A percentile compares a stretch with the other conserved stretches of the same genome.
phyloP scores from a whole-genome alignment of 164 flowering plant genomes.

The Annona cherimola region DNA sequence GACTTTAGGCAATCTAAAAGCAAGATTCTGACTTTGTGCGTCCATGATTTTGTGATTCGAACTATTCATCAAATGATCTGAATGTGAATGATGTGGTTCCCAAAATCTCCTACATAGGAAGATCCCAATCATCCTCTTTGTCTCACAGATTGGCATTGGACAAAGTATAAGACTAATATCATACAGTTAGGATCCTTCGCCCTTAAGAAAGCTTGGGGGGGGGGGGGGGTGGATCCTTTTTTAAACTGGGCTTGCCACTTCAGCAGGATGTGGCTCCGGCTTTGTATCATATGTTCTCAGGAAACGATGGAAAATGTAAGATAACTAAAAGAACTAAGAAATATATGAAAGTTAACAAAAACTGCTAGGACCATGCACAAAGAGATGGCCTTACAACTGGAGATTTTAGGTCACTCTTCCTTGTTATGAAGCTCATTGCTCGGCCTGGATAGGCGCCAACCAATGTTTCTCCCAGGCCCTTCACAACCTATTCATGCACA shows the following conservation, averaged over 20 bases:
- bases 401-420: slow-evolving; percentile 20
- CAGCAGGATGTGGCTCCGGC: no score
- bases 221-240: no score
- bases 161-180: background rate
- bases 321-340: background rate
- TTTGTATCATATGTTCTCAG: no score
- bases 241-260: no score
- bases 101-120: background rate
- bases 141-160: background rate
- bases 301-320: no score
- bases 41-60: background rate
- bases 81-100: background rate
- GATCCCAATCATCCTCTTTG: background rate
- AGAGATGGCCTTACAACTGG: slow-evolving; percentile 20
- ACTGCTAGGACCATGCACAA: background rate
- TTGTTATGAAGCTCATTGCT: slow-evolving; percentile 29
- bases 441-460: slow-evolving; percentile 35
- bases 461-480: slow-evolving; percentile 31
- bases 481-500: slow-evolving; percentile 24
- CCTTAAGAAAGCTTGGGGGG: background rate
- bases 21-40: background rate
- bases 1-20: background rate
- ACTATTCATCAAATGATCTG: background rate
- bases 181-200: background rate
- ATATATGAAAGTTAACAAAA: background rate